These are phyloP conservation scores for Carex parvula DNA, from an alignment of 176 grass and related monocot genomes.

Conservation along the genomic window DNA sequence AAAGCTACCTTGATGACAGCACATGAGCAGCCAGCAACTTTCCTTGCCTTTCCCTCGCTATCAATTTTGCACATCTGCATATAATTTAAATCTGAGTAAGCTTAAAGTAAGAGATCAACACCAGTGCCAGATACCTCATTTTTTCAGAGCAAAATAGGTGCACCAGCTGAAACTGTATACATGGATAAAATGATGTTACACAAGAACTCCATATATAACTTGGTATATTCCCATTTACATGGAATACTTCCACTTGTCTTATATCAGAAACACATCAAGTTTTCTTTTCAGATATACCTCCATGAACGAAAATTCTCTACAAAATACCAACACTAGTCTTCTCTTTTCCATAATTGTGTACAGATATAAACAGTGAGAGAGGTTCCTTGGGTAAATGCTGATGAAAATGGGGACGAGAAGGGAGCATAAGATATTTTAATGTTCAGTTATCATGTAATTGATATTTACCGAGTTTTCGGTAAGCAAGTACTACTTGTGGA, in stretches of 20 bases:
- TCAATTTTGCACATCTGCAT: slow-evolving; percentile 67
- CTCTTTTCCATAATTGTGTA: not conserved
- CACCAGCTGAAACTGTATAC: not conserved
- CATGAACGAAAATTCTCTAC: not conserved
- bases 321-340: not conserved
- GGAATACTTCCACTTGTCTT: not conserved
- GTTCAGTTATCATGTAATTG: not conserved
- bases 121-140: not conserved
- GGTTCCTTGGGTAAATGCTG: not conserved
- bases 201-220: not conserved
- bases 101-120: not conserved
- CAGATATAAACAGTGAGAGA: not conserved
- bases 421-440: not conserved
- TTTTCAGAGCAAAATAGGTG: not conserved
- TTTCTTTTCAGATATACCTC: not conserved
- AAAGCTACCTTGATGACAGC: slow-evolving; percentile 45
- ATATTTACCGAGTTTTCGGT: not conserved
- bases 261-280: not conserved
- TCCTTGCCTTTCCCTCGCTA: slow-evolving; percentile 54
- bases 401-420: too few species aligned
- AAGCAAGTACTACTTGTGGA: not conserved
- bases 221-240: not conserved
- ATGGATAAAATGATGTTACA: not conserved
- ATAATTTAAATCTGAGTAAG: not conserved
- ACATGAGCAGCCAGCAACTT: slow-evolving; percentile 52